A percentile compares a stretch with the other conserved stretches of the same genome.
Conservation (phyloP, 1,139 yeast species). For the Meyerozyma guilliermondii region DNA sequence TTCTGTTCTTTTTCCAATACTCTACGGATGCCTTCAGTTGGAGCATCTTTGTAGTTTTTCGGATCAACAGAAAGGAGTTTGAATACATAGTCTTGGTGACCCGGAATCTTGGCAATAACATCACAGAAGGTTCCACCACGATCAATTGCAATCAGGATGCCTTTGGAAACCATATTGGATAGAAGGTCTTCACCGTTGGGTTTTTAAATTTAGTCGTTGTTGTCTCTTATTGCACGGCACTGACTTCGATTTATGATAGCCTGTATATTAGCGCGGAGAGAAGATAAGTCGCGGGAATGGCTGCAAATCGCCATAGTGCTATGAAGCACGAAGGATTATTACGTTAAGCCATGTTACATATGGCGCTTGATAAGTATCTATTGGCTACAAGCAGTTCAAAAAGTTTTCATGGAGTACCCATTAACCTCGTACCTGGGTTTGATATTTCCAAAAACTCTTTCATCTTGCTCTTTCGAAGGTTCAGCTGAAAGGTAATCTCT, state of each 20-base stretch:
- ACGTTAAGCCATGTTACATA: too few species aligned
- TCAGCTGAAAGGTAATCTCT: too few species aligned
- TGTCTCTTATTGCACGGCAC: not conserved
- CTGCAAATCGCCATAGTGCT: too few species aligned
- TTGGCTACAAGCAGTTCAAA: too few species aligned
- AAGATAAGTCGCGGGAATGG: not conserved
- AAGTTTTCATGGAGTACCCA: too few species aligned
- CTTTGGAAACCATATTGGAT: slow-evolving; percentile 4
- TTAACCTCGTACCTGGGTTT: too few species aligned
- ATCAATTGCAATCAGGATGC: slow-evolving; percentile 28
- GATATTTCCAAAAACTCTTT: too few species aligned
- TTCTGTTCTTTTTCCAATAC: slow-evolving; percentile 58
- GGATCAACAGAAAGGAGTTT: slow-evolving; percentile 87
- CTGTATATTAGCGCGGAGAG: not conserved
- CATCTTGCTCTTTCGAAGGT: too few species aligned
- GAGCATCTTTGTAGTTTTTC: slow-evolving; percentile 79
- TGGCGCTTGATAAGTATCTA: too few species aligned
- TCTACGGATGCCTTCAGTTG: slow-evolving; percentile 83
- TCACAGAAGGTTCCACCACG: slow-evolving; percentile 91
- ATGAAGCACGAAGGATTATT: too few species aligned
- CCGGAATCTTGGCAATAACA: slow-evolving; percentile 52
- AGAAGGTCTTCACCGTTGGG: too few species aligned
- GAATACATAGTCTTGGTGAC: slow-evolving; percentile 34
- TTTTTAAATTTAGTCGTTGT: not conserved
- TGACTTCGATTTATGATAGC: not conserved